These are phyloP conservation scores for Aspergillus amoenus DNA, from an alignment of 2,329 filamentous ascomycete genomes.

Conservation along the genomic window DNA sequence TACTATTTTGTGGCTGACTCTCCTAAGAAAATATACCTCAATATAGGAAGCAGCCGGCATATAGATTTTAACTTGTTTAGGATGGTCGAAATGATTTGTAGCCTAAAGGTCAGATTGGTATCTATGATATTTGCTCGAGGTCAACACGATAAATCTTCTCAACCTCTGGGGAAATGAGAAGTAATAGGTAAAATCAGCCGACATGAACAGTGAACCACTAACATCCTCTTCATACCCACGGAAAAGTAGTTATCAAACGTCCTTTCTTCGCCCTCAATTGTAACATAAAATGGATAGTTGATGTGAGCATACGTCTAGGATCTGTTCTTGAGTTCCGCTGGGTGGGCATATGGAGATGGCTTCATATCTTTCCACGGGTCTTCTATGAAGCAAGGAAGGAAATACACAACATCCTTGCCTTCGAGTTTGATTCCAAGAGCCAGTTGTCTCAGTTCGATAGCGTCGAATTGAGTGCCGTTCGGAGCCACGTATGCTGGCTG, in stretches of 20 bases:
- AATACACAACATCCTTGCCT: conserved; percentile 14
- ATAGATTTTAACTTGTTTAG: not conserved
- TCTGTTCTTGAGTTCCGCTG: not conserved
- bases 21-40: too few species aligned
- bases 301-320: not conserved
- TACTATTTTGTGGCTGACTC: too few species aligned
- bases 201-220: not conserved
- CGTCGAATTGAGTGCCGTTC: conserved; percentile 21
- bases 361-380: conserved; percentile 22
- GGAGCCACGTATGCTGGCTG: conserved; percentile 21
- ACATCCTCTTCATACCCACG: not conserved
- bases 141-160: too few species aligned
- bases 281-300: not conserved
- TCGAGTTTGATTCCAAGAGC: conserved; percentile 17
- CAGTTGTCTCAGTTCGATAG: conserved; percentile 15
- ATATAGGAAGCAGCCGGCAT: too few species aligned
- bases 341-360: conserved; percentile 1
- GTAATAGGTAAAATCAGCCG: not conserved
- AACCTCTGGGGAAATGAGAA: not conserved
- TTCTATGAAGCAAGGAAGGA: conserved; percentile 20
- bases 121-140: not conserved
- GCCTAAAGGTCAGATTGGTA: not conserved
- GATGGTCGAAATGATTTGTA: not conserved
- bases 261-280: not conserved
- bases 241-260: not conserved